Conservation (phyloP, 345 rosid genomes). For the Gynandropsis gynandra region DNA sequence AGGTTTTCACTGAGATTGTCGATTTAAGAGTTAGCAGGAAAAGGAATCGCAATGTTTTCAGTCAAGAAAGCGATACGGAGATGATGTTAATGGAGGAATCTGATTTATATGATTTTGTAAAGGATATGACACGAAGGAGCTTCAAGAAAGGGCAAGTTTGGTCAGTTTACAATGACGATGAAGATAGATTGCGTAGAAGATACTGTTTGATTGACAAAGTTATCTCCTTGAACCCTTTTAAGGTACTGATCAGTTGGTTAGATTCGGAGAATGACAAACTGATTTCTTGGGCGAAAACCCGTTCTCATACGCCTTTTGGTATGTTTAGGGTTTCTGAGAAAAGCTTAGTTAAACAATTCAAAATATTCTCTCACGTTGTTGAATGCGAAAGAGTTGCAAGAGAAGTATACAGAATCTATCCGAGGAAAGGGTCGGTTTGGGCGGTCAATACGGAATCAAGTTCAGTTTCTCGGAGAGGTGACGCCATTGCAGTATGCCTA, state of each 20-base stretch:
- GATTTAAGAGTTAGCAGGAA: constrained; percentile 18
- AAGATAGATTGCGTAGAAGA: constrained; percentile 60
- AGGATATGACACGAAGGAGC: constrained; percentile 50
- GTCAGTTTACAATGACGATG: constrained; percentile 59
- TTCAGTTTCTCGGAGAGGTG: constrained; percentile 25
- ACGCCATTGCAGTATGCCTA: constrained; percentile 49
- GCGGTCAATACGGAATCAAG: constrained; percentile 44
- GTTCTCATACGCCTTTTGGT: constrained; percentile 53
- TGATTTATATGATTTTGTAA: constrained; percentile 53
- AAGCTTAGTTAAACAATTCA: constrained; percentile 36
- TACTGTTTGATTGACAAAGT: constrained; percentile 79
- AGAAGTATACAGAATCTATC: constrained; percentile 70
- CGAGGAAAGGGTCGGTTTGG: constrained; percentile 85
- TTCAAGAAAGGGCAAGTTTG: constrained; percentile 84
- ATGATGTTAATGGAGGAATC: constrained; percentile 47
- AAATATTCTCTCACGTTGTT: constrained; percentile 60
- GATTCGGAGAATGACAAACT: constrained; percentile 43
- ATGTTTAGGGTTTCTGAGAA: constrained; percentile 48
- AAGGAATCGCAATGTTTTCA: constrained; percentile 24
- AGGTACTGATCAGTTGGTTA: constrained; percentile 63
- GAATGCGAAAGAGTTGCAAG: constrained; percentile 74
- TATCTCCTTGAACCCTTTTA: constrained; percentile 60
- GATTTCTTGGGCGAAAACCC: constrained; percentile 38
- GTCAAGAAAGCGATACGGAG: constrained; percentile 27
- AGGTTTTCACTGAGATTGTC: constrained; percentile 22